A percentile compares a stretch with the other conserved stretches of the same genome.
Conservation (phyloP, 169 alveolate species). For the Ichthyophthirius multifiliis region DNA sequence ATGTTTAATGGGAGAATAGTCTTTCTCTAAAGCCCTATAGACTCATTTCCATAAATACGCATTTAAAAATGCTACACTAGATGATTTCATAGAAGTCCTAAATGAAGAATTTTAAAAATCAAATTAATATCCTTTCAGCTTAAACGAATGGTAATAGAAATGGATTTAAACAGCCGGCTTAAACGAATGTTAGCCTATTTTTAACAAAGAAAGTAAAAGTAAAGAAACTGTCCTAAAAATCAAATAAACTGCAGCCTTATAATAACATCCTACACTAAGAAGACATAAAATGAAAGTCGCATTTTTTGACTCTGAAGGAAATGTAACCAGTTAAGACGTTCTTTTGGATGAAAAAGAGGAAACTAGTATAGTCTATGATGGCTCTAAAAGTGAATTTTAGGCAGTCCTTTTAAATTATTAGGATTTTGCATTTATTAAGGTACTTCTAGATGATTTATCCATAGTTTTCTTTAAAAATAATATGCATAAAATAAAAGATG, state of each 20-base stretch:
- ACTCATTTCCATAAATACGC: constrained; percentile 60
- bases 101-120: constrained; percentile 50
- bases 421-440: constrained; percentile 71
- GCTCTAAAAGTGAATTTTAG: constrained; percentile 48
- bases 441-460: constrained; percentile 58
- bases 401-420: constrained; percentile 62
- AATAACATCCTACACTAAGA: constrained; percentile 56
- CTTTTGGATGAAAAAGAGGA: constrained; percentile 44
- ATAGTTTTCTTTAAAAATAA: constrained; percentile 49
- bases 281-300: constrained; percentile 60
- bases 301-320: constrained; percentile 56
- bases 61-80: constrained; percentile 63
- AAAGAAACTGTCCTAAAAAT: constrained; percentile 48
- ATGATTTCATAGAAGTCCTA: constrained; percentile 60
- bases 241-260: constrained; percentile 54
- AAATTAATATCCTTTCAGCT: constrained; percentile 37
- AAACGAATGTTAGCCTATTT: constrained; percentile 53
- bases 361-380: constrained; percentile 53
- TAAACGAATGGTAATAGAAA: constrained; percentile 54
- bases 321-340: constrained; percentile 39
- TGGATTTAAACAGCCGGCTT: constrained; percentile 76
- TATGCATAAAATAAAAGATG: constrained; percentile 45
- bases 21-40: constrained; percentile 59
- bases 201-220: constrained; percentile 27
- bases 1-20: constrained; percentile 62